Conservation (phyloP, 2,329 filamentous ascomycete genomes). For the Verticillium zaregamsianum region DNA sequence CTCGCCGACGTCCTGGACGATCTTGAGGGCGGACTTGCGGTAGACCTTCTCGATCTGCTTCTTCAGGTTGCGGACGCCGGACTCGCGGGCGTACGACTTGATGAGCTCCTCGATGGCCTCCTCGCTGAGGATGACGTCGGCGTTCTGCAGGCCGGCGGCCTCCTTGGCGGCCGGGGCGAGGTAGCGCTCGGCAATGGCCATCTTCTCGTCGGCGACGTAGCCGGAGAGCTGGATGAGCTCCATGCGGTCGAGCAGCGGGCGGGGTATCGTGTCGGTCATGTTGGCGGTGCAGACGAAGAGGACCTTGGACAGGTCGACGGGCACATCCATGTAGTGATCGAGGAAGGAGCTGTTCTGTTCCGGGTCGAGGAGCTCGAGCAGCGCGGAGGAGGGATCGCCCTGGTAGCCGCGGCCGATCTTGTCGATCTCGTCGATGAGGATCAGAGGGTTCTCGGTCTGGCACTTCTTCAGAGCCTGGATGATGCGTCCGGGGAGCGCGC, state of each 20-base stretch:
- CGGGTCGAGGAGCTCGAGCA: slow-evolving; percentile 90
- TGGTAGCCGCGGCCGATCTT: slow-evolving; percentile 97
- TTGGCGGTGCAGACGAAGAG: slow-evolving; percentile 98
- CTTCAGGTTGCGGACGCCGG: slow-evolving; percentile 94
- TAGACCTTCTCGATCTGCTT: slow-evolving; percentile 99
- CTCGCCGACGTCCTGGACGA: slow-evolving; percentile 90
- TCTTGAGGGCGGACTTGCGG: slow-evolving; percentile 93
- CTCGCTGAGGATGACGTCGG: slow-evolving; percentile 81
- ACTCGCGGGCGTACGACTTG: slow-evolving; percentile 97
- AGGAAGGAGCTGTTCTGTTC: slow-evolving; percentile 97
- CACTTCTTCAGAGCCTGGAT: slow-evolving; percentile 99
- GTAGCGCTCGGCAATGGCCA: slow-evolving; percentile 93
- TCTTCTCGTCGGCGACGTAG: slow-evolving; percentile 97
- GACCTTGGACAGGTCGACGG: slow-evolving; percentile 94
- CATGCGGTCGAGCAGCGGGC: slow-evolving; percentile 93
- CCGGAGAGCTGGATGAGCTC: slow-evolving; percentile 95
- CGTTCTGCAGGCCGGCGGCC: slow-evolving; percentile 82
- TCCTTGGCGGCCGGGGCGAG: slow-evolving; percentile 93
- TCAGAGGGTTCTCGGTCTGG: slow-evolving; percentile 95
- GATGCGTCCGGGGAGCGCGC: slow-evolving; percentile 89
- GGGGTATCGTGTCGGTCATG: slow-evolving; percentile 96
- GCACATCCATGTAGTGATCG: slow-evolving; percentile 98
- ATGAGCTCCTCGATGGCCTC: slow-evolving; percentile 94
- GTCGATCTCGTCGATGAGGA: slow-evolving; percentile 96
- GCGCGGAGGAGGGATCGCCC: slow-evolving; percentile 89